A percentile compares a stretch with the other conserved stretches of the same genome.
Evolutionary conservation across 129 eudicot species (phyloP).

Genomic region (Heracleum sosnowskyi): DNA sequence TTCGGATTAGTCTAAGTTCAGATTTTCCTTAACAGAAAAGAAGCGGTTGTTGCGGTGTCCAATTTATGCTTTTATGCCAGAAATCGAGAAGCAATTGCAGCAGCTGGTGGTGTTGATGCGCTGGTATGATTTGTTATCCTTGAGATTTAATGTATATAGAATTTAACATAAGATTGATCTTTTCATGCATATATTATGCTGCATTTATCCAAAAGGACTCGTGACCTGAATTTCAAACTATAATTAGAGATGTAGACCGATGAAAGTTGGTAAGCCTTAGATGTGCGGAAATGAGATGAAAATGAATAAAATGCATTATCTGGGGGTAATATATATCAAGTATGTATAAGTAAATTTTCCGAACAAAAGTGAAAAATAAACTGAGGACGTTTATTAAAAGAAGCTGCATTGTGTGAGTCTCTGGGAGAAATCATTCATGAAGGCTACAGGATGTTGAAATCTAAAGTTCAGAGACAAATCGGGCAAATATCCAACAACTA

Average conservation of each 20-base stretch:
- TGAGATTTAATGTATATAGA: background rate
- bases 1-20: background rate
- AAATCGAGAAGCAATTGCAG: slow-evolving; percentile 93
- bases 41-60: slow-evolving; percentile 96
- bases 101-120: slow-evolving; percentile 94
- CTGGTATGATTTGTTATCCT: slow-evolving; percentile 51
- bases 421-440: background rate
- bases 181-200: background rate
- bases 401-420: no score
- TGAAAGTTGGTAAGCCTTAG: background rate
- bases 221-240: background rate
- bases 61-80: slow-evolving; percentile 85
- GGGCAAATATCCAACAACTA: background rate
- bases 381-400: background rate
- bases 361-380: background rate
- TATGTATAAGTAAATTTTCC: background rate
- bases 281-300: background rate
- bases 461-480: background rate
- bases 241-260: background rate
- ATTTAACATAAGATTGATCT: background rate
- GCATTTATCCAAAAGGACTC: background rate
- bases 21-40: slow-evolving; percentile 47
- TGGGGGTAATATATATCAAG: background rate
- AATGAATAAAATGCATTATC: background rate
- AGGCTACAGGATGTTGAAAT: background rate